Percentiles rank a stretch among this genome's conserved stretches.
These are phyloP conservation scores for Oxalis stricta DNA, from an alignment of 441 rosid species.

Conservation along the genomic window DNA sequence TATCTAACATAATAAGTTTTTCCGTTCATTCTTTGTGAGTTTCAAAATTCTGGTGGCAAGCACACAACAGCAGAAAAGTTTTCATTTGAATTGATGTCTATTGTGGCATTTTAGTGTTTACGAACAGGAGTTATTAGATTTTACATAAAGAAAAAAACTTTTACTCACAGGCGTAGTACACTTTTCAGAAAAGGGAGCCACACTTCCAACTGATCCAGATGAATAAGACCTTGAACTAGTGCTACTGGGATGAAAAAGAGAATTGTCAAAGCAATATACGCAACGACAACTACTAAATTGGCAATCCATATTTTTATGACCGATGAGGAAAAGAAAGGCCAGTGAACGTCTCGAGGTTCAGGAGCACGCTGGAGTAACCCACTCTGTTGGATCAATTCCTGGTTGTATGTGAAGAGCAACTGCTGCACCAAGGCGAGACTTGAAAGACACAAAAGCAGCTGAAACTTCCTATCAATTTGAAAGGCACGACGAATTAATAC, in stretches of 20 bases:
- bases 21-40: too few relatives aligned
- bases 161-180: slow-evolving; percentile 54
- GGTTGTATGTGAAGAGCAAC: slow-evolving; percentile 63
- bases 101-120: too few relatives aligned
- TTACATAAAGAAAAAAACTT: not conserved
- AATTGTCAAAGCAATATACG: slow-evolving; percentile 38
- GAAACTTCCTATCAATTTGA: slow-evolving; percentile 56
- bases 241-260: slow-evolving; percentile 73
- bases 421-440: slow-evolving; percentile 70
- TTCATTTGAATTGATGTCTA: too few relatives aligned
- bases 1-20: too few relatives aligned
- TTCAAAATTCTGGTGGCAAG: too few relatives aligned
- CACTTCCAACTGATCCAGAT: slow-evolving; percentile 60
- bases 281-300: slow-evolving; percentile 38
- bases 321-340: slow-evolving; percentile 89
- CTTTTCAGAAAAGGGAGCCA: slow-evolving; percentile 70
- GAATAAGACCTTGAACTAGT: slow-evolving; percentile 82
- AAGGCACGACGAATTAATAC: slow-evolving; percentile 7
- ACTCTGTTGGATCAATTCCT: slow-evolving; percentile 65
- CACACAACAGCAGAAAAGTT: too few relatives aligned
- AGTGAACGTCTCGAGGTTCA: slow-evolving; percentile 67
- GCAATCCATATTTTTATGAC: slow-evolving; percentile 65
- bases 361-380: slow-evolving; percentile 92
- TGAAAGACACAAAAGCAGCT: slow-evolving; percentile 89
- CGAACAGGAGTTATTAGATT: too few relatives aligned